A percentile compares a stretch with the other conserved stretches of the same genome.
phyloP scores from a whole-genome alignment of 306 rosid genomes.

The Malus sieversii region DNA sequence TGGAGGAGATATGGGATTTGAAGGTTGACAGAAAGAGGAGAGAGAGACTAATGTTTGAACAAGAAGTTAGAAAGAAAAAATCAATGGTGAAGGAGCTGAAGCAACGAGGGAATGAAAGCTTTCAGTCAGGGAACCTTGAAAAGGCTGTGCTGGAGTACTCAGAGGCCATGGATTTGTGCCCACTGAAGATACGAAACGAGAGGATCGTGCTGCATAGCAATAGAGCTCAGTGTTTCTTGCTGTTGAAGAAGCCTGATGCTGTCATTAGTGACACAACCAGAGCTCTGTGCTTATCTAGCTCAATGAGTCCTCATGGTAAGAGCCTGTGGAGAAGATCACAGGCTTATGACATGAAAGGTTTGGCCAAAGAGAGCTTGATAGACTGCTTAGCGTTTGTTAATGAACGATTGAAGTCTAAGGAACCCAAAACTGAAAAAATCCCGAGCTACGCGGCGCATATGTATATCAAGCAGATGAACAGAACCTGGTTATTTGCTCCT shows the following conservation, averaged over 20 bases:
- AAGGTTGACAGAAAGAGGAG: slow-evolving; percentile 56
- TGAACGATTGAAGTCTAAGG: slow-evolving; percentile 14
- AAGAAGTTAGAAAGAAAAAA: slow-evolving; percentile 40
- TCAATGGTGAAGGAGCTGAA: slow-evolving; percentile 27
- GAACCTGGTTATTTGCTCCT: slow-evolving; percentile 43
- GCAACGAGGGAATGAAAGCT: slow-evolving; percentile 37
- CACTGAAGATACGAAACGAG: slow-evolving; percentile 31
- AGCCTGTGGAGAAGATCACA: slow-evolving; percentile 74
- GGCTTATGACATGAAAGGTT: slow-evolving; percentile 55
- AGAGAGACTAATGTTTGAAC: slow-evolving; percentile 40
- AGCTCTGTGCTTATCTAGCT: slow-evolving; percentile 49
- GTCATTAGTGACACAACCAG: slow-evolving; percentile 59
- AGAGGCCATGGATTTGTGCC: slow-evolving; percentile 47
- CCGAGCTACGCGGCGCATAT: slow-evolving; percentile 44
- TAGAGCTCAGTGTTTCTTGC: slow-evolving; percentile 58
- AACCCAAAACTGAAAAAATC: slow-evolving; percentile 22
- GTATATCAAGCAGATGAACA: slow-evolving; percentile 51
- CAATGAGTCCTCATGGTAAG: slow-evolving; percentile 36
- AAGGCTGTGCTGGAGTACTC: slow-evolving; percentile 46
- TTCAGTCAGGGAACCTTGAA: slow-evolving; percentile 40
- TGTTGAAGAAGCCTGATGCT: slow-evolving; percentile 36
- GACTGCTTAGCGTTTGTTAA: slow-evolving; percentile 46
- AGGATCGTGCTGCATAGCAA: slow-evolving; percentile 65
- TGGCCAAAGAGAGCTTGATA: slow-evolving; percentile 53
- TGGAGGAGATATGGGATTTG: slow-evolving; percentile 54